Conservation (phyloP, 352 stramenopile genomes). For the Pythium monospermum region DNA sequence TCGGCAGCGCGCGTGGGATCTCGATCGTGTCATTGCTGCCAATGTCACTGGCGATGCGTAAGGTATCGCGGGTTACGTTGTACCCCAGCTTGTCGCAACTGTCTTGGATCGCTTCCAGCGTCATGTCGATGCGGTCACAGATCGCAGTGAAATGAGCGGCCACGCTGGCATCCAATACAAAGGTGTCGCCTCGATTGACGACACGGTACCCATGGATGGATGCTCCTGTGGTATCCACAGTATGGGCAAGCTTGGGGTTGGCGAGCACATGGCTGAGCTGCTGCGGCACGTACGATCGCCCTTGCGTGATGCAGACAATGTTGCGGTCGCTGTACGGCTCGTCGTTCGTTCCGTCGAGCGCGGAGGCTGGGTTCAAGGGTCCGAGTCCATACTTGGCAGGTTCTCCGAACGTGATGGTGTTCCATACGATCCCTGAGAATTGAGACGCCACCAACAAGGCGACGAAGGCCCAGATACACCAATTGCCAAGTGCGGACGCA, state of each 20-base stretch:
- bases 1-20: conserved; percentile 20
- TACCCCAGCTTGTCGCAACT: conserved; percentile 22
- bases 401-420: background rate
- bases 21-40: conserved; percentile 1
- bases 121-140: conserved; percentile 17
- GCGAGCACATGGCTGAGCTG: conserved; percentile 24
- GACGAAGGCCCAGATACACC: conserved; percentile 27
- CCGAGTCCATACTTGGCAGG: conserved; percentile 3
- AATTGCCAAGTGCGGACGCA: conserved; percentile 21
- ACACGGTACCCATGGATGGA: conserved; percentile 26
- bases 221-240: conserved; percentile 11
- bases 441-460: conserved; percentile 24
- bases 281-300: conserved; percentile 24
- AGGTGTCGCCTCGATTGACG: conserved; percentile 9
- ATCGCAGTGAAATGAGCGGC: conserved; percentile 11
- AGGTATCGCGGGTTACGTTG: conserved; percentile 19
- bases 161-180: background rate
- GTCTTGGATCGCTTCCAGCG: conserved; percentile 15
- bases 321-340: conserved; percentile 37
- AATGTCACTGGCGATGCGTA: conserved; percentile 19
- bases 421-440: conserved; percentile 26
- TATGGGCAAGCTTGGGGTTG: conserved; percentile 4
- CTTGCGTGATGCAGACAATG: conserved; percentile 29
- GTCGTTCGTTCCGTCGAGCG: conserved; percentile 29
- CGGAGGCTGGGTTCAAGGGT: background rate